Percentiles rank a stretch among this genome's conserved stretches.
Conservation (phyloP, 345 rosid genomes). For the Hibiscus tridactylites region DNA sequence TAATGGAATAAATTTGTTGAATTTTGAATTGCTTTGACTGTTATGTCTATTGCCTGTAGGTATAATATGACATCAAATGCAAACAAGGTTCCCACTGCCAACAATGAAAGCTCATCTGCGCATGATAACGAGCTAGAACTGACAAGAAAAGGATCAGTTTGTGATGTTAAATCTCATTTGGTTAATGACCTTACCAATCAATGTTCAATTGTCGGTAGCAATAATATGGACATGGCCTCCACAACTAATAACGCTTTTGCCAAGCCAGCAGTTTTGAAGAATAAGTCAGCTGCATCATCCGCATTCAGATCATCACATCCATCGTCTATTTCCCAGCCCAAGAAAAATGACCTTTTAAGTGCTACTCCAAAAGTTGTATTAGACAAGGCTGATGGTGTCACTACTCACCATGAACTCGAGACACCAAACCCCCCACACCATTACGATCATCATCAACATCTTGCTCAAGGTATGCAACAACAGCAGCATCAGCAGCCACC, state of each 20-base stretch:
- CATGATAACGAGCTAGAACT: constrained; percentile 16
- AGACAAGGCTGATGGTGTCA: constrained; percentile 23
- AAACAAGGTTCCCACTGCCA: constrained; percentile 21
- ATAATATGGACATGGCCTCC: constrained; percentile 41
- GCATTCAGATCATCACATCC: constrained; percentile 22
- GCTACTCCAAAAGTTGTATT: constrained; percentile 11
- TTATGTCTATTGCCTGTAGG: constrained; percentile 22
- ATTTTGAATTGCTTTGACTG: background rate
- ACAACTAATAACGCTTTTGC: constrained; percentile 27
- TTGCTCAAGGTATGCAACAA: constrained; percentile 1
- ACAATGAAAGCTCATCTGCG: constrained; percentile 23
- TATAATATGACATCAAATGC: constrained; percentile 33
- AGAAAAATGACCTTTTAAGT: constrained; percentile 17
- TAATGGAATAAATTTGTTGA: constrained; percentile 1
- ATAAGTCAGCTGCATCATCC: constrained; percentile 33
- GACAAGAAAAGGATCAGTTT: constrained; percentile 16
- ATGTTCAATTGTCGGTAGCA: constrained; percentile 35
- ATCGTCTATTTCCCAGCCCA: constrained; percentile 19
- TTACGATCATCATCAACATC: constrained; percentile 17
- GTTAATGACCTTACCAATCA: constrained; percentile 34
- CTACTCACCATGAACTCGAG: constrained; percentile 16
- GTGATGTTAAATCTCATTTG: constrained; percentile 21
- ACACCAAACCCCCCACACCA: constrained; percentile 9
- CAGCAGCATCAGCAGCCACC: constrained; percentile 11
- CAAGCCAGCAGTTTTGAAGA: constrained; percentile 24